Evolutionary conservation across 371 early-diverging fungal genomes (phyloP), one percentile per base, ranked within the genome.

Genomic region (Rhizopus sp.): DNA sequence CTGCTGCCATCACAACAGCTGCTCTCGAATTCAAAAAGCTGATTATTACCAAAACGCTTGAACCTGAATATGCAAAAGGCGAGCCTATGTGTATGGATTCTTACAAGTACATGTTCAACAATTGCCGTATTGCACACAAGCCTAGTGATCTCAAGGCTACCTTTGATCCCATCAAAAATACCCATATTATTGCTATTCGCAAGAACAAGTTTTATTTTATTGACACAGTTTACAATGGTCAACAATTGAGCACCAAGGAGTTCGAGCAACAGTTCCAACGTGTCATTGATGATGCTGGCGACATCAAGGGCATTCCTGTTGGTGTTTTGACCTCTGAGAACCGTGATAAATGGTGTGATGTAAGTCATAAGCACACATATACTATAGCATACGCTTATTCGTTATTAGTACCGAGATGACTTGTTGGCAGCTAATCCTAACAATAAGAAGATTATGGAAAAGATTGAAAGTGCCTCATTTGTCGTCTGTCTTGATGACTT

Each of bases 81-180:
- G 75, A 78, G 31, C 91, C 96, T 17, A 72, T 96, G 71, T 94
- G 93, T 74, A 93, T 92, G 83, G 82, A 90, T 67, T 91, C 94
- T 58, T 96, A 94, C 84, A 89, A 91, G 73, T 93, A 85, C 73
- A 90, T 98, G 93, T 98, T 97, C 85, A 95, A 97, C 72, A 89
- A 96, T 45, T 92, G 92, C 76, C 92, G 98, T 63, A 86, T 95
- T 57, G 95, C 98, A 48, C 71, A 73, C 58, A 88, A 88, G 72
- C 94, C 94, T 4, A 81, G 88, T 15, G 98, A 98, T 68, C 67
- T 80, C 53, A 91, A 89, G 47, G 80, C 77, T 13, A 78, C 80
- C 6, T 89, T 83, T 57, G 93, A 94, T 56, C 93, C 95, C 47
- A 59, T 69, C 16, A 69, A 77, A 59, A 87, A 95, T 83, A 79